These are phyloP conservation scores for Pythium myriotylum DNA, from an alignment of 352 stramenopile species.

Conservation along the genomic window DNA sequence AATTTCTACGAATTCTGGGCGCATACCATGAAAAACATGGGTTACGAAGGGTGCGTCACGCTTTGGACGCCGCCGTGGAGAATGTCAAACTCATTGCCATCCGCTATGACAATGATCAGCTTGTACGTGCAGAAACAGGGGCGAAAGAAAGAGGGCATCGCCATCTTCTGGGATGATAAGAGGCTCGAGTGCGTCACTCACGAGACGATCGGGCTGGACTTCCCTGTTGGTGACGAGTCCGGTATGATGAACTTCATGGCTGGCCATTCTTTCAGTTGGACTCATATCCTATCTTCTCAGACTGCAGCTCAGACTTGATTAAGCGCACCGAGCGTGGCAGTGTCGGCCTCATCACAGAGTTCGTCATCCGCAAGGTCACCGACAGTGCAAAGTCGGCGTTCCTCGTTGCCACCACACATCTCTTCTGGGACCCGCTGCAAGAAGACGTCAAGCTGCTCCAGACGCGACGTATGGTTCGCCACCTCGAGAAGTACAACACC, in stretches of 20 bases:
- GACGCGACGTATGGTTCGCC: slow-evolving; percentile 50
- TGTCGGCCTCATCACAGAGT: slow-evolving; percentile 60
- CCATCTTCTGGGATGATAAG: slow-evolving; percentile 69
- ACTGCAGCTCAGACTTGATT: slow-evolving; percentile 57
- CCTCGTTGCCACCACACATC: slow-evolving; percentile 76
- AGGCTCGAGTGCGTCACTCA: slow-evolving; percentile 50
- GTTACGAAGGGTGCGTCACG: slow-evolving; percentile 61
- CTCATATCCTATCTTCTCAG: slow-evolving; percentile 20
- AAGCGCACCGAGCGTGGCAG: slow-evolving; percentile 50
- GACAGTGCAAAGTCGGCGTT: slow-evolving; percentile 43
- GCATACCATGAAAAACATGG: slow-evolving; percentile 50
- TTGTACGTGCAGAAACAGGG: slow-evolving; percentile 73
- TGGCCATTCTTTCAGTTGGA: neutral
- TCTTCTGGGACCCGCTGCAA: slow-evolving; percentile 85
- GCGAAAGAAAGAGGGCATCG: slow-evolving; percentile 68
- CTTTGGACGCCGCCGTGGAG: neutral
- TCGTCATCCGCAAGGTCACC: slow-evolving; percentile 35
- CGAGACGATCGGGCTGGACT: slow-evolving; percentile 49
- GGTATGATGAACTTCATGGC: slow-evolving; percentile 27
- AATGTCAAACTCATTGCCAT: too few species aligned
- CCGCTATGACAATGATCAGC: slow-evolving; percentile 19
- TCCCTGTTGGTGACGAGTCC: slow-evolving; percentile 52
- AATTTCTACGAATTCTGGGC: slow-evolving; percentile 77
- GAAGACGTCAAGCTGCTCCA: slow-evolving; percentile 87
- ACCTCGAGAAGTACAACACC: slow-evolving; percentile 42